These are phyloP conservation scores for Irpex lacteus DNA, from an alignment of 1,284 basidiomycete genomes.

Conservation along the genomic window DNA sequence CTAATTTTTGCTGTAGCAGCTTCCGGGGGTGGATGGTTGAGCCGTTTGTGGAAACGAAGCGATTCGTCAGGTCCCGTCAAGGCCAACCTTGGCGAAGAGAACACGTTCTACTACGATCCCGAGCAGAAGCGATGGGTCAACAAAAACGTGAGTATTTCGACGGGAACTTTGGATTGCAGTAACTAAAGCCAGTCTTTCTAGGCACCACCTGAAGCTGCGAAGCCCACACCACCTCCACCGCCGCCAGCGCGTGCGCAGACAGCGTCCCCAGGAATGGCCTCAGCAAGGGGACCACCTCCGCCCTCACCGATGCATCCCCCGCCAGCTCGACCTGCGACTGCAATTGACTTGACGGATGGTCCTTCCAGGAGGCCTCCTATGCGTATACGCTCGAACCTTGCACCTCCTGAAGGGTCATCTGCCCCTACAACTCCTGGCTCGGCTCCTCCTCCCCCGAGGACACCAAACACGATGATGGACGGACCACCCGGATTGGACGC, in stretches of 20 bases:
- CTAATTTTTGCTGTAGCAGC: slow-evolving; percentile 20
- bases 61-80: slow-evolving; percentile 67
- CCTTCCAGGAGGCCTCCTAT: slow-evolving; percentile 49
- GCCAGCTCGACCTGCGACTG: slow-evolving; percentile 56
- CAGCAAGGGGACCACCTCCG: slow-evolving; percentile 21
- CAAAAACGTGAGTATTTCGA: slow-evolving; percentile 65
- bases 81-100: slow-evolving; percentile 93
- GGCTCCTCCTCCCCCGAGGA: slow-evolving; percentile 22
- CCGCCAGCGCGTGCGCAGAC: slow-evolving; percentile 78
- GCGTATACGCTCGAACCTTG: slow-evolving; percentile 65
- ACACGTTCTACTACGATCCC: slow-evolving; percentile 90
- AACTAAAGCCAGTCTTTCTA: slow-evolving; percentile 25
- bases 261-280: slow-evolving; percentile 63
- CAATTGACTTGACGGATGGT: slow-evolving; percentile 52
- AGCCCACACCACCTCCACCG: slow-evolving; percentile 47
- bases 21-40: slow-evolving; percentile 70
- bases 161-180: background rate
- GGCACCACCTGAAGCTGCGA: slow-evolving; percentile 50
- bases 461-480: slow-evolving; percentile 28
- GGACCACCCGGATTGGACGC: slow-evolving; percentile 26
- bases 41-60: slow-evolving; percentile 70
- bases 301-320: slow-evolving; percentile 39
- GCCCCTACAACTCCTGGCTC: slow-evolving; percentile 25
- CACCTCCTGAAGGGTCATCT: slow-evolving; percentile 40
- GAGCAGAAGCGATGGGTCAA: slow-evolving; percentile 97